Percentiles rank a stretch among this genome's conserved stretches.
Conservation (phyloP, 2,329 filamentous ascomycete genomes). For the Sporothrix pseudoabietina region DNA sequence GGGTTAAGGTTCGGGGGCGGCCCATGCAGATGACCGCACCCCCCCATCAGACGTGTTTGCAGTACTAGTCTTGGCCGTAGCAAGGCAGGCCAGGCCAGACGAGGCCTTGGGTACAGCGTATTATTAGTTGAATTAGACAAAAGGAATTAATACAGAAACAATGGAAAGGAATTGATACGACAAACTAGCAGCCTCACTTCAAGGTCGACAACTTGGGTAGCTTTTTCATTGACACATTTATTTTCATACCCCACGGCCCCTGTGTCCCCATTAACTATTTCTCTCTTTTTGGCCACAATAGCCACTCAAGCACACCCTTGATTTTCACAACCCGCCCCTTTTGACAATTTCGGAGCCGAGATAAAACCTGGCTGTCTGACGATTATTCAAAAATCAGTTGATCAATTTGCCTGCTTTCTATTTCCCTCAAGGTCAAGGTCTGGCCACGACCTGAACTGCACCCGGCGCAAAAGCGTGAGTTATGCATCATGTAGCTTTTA, state of each 20-base stretch:
- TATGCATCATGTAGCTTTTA: conserved; percentile 10
- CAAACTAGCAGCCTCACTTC: not conserved
- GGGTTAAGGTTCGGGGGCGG: conserved; percentile 9
- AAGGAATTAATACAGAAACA: not conserved
- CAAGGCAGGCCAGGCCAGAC: not conserved
- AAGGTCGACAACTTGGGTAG: not conserved
- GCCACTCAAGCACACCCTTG: no score
- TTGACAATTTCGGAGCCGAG: not conserved
- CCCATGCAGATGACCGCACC: conserved; percentile 3
- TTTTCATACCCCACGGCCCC: not conserved
- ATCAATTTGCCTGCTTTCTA: not conserved
- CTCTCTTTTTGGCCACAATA: not conserved
- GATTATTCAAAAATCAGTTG: not conserved
- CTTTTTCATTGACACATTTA: not conserved
- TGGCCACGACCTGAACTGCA: not conserved
- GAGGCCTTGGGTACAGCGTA: not conserved
- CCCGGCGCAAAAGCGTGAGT: conserved; percentile 14
- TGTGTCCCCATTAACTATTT: not conserved
- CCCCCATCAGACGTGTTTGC: conserved; percentile 10
- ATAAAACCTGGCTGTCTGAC: not conserved
- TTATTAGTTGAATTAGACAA: conserved; percentile 5
- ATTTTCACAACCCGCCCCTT: not conserved
- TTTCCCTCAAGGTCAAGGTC: conserved; percentile 2
- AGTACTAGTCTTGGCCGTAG: conserved; percentile 12
- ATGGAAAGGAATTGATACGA: not conserved